These are phyloP conservation scores for Geotrichum cucujoidarum DNA, from an alignment of 1,139 yeast species.

Conservation along the genomic window DNA sequence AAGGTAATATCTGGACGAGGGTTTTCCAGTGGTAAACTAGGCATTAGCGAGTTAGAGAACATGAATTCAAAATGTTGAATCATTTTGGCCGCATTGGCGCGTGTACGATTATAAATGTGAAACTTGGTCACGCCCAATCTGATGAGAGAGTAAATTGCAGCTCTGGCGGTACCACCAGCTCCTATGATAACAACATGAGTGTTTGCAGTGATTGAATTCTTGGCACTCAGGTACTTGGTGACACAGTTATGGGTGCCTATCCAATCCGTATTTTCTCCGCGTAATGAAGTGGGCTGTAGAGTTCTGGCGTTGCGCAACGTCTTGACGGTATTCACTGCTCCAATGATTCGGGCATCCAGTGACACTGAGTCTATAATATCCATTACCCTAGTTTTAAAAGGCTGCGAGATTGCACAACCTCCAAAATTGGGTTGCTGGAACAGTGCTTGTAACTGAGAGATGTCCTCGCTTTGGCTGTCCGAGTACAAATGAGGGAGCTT, in stretches of 20 bases:
- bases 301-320: constrained; percentile 48
- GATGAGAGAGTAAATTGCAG: constrained; percentile 75
- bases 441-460: constrained; percentile 14
- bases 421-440: constrained; percentile 21
- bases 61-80: constrained; percentile 23
- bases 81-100: constrained; percentile 51
- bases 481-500: constrained; percentile 20
- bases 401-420: constrained; percentile 21
- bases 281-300: constrained; percentile 32
- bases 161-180: constrained; percentile 88
- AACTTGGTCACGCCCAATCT: constrained; percentile 66
- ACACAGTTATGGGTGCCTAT: constrained; percentile 54
- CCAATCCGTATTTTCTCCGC: constrained; percentile 90
- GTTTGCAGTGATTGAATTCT: constrained; percentile 18
- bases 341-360: constrained; percentile 63
- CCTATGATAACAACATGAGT: constrained; percentile 56
- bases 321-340: constrained; percentile 78
- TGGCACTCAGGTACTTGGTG: constrained; percentile 17
- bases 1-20: constrained; percentile 18
- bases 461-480: constrained; percentile 4
- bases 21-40: constrained; percentile 8
- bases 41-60: constrained; percentile 4
- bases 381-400: constrained; percentile 18
- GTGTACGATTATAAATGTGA: constrained; percentile 69
- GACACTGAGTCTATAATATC: constrained; percentile 30